Evolutionary conservation across 768 basidiomycete genomes (phyloP), one percentile per base, ranked within the genome.

Genomic region (Tremella yokohamensis): DNA sequence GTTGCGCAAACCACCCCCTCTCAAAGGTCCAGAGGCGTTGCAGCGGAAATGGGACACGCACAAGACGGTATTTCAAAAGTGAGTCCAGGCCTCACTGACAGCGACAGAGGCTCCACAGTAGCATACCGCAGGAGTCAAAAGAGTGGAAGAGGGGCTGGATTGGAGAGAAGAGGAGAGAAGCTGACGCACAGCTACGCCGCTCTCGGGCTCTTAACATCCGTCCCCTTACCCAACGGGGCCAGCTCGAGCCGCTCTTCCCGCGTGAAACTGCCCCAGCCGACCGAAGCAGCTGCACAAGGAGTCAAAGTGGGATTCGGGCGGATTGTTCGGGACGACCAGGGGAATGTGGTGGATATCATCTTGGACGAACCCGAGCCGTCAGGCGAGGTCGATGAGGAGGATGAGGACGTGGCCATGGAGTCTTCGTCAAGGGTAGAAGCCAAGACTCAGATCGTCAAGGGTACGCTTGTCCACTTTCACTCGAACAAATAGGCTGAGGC

Each of bases 1-100:
- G 62, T 77, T 86, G 57, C 87, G 86, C 77, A 91, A 90, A 78
- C 66, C 65, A 58, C 63, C 76, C 86, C 88, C 86, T 22, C 85
- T 96, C 60, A 83, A 85, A 54, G 91, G 88, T 4, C 90, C 91
- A 1, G 85, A 87, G 72, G 81, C 82, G 9, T 79, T 96, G 61
- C 88, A 87, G 72, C 84, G 87, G 45, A 85, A 85, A 55, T 97
- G 92, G 92, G 88, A 97, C 76, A 84, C 84, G 64, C 79, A 79
- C 51, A 89, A 89, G 78, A 97, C 92, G 11, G 85, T 93, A 16
- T 83, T 83, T 62, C 93, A 97, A 83, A 97, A 96, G 92, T 94
- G 69, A 68, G 86, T 79, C 9, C 13, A n/a, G 38, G 2, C n/a
- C n/a, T 15, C 47, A 25, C 16, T 45, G 24, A 3, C 9, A 19